These are phyloP conservation scores for Trichoderma citrinoviride DNA, from an alignment of 2,329 filamentous ascomycete species.

Conservation along the genomic window DNA sequence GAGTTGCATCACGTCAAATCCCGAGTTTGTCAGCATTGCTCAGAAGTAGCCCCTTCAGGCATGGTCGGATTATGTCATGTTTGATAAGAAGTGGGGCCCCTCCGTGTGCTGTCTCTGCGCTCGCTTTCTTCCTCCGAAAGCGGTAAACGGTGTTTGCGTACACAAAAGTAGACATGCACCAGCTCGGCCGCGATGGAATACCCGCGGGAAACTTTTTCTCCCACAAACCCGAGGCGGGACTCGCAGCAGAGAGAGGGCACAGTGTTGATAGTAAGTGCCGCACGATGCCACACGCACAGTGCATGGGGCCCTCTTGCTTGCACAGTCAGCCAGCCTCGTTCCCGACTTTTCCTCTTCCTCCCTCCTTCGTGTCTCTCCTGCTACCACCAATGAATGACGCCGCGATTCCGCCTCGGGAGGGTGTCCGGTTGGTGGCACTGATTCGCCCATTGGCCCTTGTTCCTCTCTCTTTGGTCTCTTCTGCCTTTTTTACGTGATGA, in stretches of 20 bases:
- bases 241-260: background rate
- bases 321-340: background rate
- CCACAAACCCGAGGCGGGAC: background rate
- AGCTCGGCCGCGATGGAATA: background rate
- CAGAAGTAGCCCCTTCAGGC: background rate
- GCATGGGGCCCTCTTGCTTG: background rate
- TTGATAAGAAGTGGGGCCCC: slow-evolving; percentile 2
- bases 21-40: slow-evolving; percentile 20
- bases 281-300: background rate
- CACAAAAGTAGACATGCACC: too few species aligned
- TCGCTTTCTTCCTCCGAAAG: background rate
- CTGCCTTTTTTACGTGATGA: slow-evolving; percentile 10
- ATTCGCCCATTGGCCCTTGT: background rate
- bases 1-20: background rate
- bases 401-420: background rate
- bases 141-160: background rate
- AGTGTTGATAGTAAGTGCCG: background rate
- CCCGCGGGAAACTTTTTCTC: background rate
- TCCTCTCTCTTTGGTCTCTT: background rate
- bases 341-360: background rate
- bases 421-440: background rate
- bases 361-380: background rate
- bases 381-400: background rate
- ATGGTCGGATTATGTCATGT: slow-evolving; percentile 15
- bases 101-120: background rate